Evolutionary conservation across 78 protist genomes (phyloP).

Genomic region (Acrasis kona): DNA sequence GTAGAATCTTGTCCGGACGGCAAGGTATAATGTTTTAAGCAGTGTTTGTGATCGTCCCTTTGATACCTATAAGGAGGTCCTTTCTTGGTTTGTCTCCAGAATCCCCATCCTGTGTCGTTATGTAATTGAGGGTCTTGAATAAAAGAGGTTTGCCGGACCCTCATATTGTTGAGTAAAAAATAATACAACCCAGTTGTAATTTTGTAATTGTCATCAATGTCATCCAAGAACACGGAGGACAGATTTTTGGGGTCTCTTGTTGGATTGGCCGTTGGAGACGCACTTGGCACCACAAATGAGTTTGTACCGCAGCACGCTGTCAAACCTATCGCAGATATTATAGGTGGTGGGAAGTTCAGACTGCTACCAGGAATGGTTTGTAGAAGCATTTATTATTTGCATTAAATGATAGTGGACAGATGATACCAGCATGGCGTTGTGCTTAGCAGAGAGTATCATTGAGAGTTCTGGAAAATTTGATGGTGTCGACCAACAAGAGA

Average conservation of each 20-base stretch:
- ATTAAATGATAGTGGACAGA: constrained; percentile 16
- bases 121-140: no score
- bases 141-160: no score
- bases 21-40: no score
- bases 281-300: constrained; percentile 22
- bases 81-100: no score
- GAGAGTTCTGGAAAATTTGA: neutral
- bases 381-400: constrained; percentile 1
- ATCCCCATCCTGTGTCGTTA: no score
- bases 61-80: no score
- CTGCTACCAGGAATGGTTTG: constrained; percentile 23
- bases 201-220: no score
- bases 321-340: constrained; percentile 29
- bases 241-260: neutral
- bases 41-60: no score
- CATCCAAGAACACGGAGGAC: neutral
- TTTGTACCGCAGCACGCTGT: neutral
- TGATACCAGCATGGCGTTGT: constrained; percentile 24
- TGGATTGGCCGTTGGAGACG: constrained; percentile 15
- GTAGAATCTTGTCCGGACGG: no score
- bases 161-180: no score
- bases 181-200: no score
- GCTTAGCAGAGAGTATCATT: constrained; percentile 38
- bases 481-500: constrained; percentile 7
- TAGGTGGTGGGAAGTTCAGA: constrained; percentile 29